Conservation (phyloP, 2,329 filamentous ascomycete genomes). For the Metarhizium humberi region DNA sequence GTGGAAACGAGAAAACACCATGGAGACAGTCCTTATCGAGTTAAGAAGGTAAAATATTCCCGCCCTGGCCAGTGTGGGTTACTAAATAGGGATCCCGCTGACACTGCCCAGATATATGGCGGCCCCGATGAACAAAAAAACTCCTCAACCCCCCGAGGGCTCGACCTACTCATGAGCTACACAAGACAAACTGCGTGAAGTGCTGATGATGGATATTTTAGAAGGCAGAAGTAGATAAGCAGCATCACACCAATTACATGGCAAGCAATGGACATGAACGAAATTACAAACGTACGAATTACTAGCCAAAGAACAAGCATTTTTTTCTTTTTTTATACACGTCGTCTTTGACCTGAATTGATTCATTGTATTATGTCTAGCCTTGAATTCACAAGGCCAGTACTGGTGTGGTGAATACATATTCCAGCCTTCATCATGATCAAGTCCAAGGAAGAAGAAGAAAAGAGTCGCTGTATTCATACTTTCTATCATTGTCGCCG, state of each 20-base stretch:
- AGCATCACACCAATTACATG: background rate
- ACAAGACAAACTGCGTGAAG: background rate
- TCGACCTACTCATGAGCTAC: slow-evolving; percentile 35
- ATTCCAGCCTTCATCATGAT: background rate
- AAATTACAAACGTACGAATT: background rate
- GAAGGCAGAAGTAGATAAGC: background rate
- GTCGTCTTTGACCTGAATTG: background rate
- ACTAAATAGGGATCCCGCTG: background rate
- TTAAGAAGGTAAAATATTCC: slow-evolving; percentile 54
- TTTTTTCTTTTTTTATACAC: background rate
- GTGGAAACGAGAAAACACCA: slow-evolving; percentile 90
- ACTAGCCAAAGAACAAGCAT: background rate
- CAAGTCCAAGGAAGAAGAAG: background rate
- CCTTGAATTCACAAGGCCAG: background rate
- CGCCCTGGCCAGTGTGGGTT: background rate
- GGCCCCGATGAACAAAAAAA: slow-evolving; percentile 82
- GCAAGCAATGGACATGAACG: background rate
- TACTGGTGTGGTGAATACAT: too few relatives aligned
- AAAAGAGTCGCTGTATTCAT: background rate
- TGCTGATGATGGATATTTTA: background rate
- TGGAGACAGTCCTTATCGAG: slow-evolving; percentile 89
- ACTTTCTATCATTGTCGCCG: background rate
- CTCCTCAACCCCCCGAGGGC: slow-evolving; percentile 86
- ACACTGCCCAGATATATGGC: slow-evolving; percentile 70
- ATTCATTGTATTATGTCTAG: background rate